Evolutionary conservation across 129 eudicot species (phyloP), one percentile per base, ranked within the genome.

Genomic region (Oenanthe sinensis): DNA sequence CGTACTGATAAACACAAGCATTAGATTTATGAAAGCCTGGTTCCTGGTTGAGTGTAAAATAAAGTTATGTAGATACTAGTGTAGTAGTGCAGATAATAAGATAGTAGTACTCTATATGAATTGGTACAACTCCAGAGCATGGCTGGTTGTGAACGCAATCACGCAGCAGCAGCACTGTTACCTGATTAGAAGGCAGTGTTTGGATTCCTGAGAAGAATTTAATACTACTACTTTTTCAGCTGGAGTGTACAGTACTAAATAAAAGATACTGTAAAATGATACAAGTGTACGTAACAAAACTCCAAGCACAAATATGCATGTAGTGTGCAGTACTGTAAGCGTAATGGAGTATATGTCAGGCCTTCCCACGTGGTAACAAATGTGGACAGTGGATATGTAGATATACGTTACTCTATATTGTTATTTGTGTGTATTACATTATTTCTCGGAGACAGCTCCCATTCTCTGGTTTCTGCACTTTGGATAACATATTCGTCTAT

Each of bases 391-490:
- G 33, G 30, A 8, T 58, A n/a, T 22, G 10, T 22, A 55, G 33
- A 58, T n/a, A 58, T 37, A 37, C 4, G 40, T 37, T 37, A 37
- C 4, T n/a, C n/a, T n/a, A n/a, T n/a, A n/a, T n/a, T n/a, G n/a
- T n/a, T n/a, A n/a, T n/a, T n/a, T n/a, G n/a, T n/a, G n/a, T n/a
- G n/a, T n/a, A n/a, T n/a, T n/a, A n/a, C n/a, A n/a, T n/a, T n/a
- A n/a, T n/a, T n/a, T n/a, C n/a, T 58, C 67, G n/a, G 67, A 58
- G 67, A 58, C 30, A 58, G 67, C 67, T n/a, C 68, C 68, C 68
- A 60, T 60, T 60, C 13, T 60, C 68, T 60, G 68, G 68, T 60
- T 60, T 9, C 65, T 58, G 65, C 65, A 58, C 28, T 58, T 58
- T 60, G 36, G 10, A n/a, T 60, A n/a, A 60, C 6, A n/a, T 60